These are phyloP conservation scores for Saturnispora zaruensis DNA, from an alignment of 805 yeast genomes.

Conservation along the genomic window DNA sequence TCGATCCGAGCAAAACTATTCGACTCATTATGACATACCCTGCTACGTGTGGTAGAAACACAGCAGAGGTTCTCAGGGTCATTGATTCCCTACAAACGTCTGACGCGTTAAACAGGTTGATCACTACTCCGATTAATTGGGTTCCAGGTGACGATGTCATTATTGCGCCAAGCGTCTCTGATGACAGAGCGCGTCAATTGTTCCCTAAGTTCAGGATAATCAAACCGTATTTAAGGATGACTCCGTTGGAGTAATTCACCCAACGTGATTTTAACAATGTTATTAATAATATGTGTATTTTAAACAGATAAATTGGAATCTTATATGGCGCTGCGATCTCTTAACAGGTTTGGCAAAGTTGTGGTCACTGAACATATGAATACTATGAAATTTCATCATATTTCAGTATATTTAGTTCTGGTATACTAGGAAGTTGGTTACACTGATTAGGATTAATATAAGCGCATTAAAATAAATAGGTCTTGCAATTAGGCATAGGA, in stretches of 20 bases:
- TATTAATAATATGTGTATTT: background rate
- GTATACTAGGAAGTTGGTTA: no score
- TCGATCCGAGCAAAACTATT: constrained; percentile 58
- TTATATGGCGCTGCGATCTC: no score
- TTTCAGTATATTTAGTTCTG: no score
- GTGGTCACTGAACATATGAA: no score
- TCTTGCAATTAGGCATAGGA: no score
- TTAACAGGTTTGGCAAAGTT: no score
- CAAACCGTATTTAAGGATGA: constrained; percentile 57
- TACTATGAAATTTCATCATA: no score
- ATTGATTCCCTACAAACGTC: constrained; percentile 62
- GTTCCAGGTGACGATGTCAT: constrained; percentile 66
- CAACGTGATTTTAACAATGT: background rate
- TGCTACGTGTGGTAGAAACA: constrained; percentile 67
- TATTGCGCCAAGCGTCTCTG: constrained; percentile 56
- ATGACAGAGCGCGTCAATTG: constrained; percentile 49
- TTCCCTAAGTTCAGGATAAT: constrained; percentile 55
- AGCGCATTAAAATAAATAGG: no score
- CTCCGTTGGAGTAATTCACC: constrained; percentile 25
- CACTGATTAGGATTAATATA: no score
- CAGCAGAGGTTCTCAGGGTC: constrained; percentile 64
- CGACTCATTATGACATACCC: constrained; percentile 61
- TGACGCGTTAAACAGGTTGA: constrained; percentile 40
- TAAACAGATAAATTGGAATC: background rate
- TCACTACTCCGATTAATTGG: constrained; percentile 67